Evolutionary conservation across 2,329 filamentous ascomycete genomes (phyloP), one percentile per base, ranked within the genome.

Genomic region (Aurifilum marmelostoma): DNA sequence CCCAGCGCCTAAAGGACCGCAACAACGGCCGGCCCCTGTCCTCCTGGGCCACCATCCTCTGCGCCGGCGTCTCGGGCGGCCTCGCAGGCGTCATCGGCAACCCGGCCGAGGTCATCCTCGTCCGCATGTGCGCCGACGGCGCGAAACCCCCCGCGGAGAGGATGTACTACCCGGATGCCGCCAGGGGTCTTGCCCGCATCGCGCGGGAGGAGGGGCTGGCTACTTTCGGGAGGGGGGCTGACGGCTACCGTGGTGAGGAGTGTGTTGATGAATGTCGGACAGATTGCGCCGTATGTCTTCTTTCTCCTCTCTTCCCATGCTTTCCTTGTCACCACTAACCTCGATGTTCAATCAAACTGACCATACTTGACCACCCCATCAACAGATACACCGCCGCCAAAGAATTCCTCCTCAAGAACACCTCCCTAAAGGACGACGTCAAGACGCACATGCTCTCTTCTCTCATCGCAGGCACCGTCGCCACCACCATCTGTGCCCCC

Each of bases 111-210:
- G 77, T 78, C 54, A 61, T 83, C 0, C 77, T 83, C 6, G 81
- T 83, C 0, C 75, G 82, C 8, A 83, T 83, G 82, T 83, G 81
- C 69, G 79, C 81, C 18, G 82, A 83, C 72, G 82, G 81, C 0
- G 82, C 82, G 0, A 82, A 79, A 70, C 68, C 75, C 1, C 71
- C 73, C 0, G 71, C 72, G 0, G 75, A 83, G 63, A 76, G 79
- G n/a, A 81, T 81, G 61, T 70, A 69, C 6, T 82, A 83, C 66
- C 73, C 77, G 0, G 81, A 83, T 52, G 79, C 80, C 0, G 12
- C 82, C 0, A 69, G 76, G 27, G 81, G 78, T 12, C 69, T 77
- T 58, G 72, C 75, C 29, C 74, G 78, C 18, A 78, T 80, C 29
- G 76, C 74, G 4, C 69, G 74, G 1, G 81, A 83, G 8, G 81